Base-by-base conservation (phyloP, 768 basidiomycete species). In the Lactarius quietus region DNA sequence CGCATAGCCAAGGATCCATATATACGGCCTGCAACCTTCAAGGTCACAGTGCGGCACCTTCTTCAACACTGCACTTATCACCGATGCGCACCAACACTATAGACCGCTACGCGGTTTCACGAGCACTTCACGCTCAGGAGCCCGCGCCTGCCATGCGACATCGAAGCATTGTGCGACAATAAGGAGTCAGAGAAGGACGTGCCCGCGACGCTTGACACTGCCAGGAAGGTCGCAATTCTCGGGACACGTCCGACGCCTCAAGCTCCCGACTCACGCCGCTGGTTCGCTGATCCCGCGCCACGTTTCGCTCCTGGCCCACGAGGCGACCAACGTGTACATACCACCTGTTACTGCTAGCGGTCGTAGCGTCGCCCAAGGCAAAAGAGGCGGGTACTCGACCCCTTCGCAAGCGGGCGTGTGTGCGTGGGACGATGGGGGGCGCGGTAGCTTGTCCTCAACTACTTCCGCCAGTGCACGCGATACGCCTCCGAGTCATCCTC, bases 171-270 rank as follows among this genome's bases (percentile, higher is more conserved):
- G 70, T 87, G 90, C 69, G 72, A 72, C n/a, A 89, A 81, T 70
- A 92, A 95, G 75, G 73, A 80, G 43, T 73, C 77, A 1, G 93
- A 93, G 4, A 67, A 69, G 39, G 86, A 94, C 72, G 79, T 94
- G 48, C 53, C 78, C n/a, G 72, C 57, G 72, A 39, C 68, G 1
- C 75, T 26, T 45, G 67, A n/a, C n/a, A 66, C 61, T 26, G 79
- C 70, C 20, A 82, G 90, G 57, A 89, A 88, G 72, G 73, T 95
- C 48, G 87, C 87, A 28, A 81, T 93, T 54, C 79, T 93, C 6
- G 93, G 93, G 92, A 94, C 72, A 92, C 90, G 1, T 84, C 76
- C 67, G 86, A 93, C 70, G 81, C 87, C 0, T 81, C 82, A n/a
- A n/a, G n/a, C n/a, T n/a, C n/a, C 31, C 71, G 78, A 1, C 82